Base-by-base conservation (phyloP, 768 basidiomycete species). In the Rhizopogon salebrosus region DNA sequence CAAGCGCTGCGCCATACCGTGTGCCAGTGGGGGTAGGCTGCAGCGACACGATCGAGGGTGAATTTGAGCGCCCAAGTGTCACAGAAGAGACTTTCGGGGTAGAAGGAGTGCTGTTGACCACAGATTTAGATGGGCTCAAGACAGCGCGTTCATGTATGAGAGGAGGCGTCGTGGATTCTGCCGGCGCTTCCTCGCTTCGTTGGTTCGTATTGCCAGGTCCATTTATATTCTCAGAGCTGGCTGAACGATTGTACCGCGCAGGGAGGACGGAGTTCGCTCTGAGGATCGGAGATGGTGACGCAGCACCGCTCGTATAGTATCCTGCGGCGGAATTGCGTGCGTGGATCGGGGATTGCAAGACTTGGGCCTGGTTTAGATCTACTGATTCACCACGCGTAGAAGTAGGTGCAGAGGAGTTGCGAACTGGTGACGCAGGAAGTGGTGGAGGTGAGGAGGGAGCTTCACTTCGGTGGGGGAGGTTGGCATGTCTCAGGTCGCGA, bases 401-500 rank as follows among this genome's bases (percentile, higher is more conserved):
- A 29, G 71, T 64, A 22, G 54, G 29, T 18, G 56, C 23, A 49
- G 65, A 52, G n/a, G 61, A 51, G 49, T 41, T 63, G 53, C 61
- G 59, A 13, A 60, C 57, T 40, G 73, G 66, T 45, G 73, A 60
- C 9, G 67, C 55, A 6, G 65, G 55, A 13, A 58, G 63, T n/a
- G 70, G 69, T 36, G 72, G 58, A 38, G 61, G 65, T 56, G 64
- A 61, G 51, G 60, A 64, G 70, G 48, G 48, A 64, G 60, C 49
- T 20, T 75, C 74, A 31, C 72, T 69, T 57, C 71, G 68, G 54
- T 80, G 65, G 23, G 85, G 82, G 9, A 87, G 79, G 62, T 88
- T 87, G 51, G 83, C 84, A 50, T 84, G 80, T 48, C 87, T 80
- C 29, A 89, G 76, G 61, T 88, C 82, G 49, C 79, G 77, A 8